Percentiles rank a stretch among this genome's conserved stretches.
Evolutionary conservation across 2,329 filamentous ascomycete species (phyloP).

Genomic region (Trichoderma arundinaceum): DNA sequence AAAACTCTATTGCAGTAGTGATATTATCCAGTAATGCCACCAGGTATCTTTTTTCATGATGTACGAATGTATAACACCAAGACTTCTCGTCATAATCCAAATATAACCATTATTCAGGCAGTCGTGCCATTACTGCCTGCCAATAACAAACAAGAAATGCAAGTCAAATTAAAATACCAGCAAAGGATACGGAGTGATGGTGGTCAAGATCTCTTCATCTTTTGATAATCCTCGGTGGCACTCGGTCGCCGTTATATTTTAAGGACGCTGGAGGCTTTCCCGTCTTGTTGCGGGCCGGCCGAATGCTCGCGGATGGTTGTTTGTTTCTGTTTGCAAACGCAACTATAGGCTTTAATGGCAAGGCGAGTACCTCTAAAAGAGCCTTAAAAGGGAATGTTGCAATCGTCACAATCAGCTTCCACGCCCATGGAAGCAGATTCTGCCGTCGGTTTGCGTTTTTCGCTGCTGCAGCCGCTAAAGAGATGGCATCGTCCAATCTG

Average conservation of each 20-base stretch:
- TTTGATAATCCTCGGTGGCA: constrained; percentile 33
- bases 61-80: not conserved
- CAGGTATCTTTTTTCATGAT: not conserved
- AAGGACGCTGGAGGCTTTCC: constrained; percentile 28
- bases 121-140: not conserved
- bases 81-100: not conserved
- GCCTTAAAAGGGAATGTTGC: constrained; percentile 52
- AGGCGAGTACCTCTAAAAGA: constrained; percentile 47
- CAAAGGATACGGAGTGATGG: not conserved
- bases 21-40: not conserved
- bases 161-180: not conserved
- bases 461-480: constrained; percentile 78
- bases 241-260: constrained; percentile 32
- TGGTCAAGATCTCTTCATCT: constrained; percentile 11
- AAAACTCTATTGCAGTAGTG: constrained; percentile 15
- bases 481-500: constrained; percentile 75
- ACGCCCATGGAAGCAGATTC: constrained; percentile 47
- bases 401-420: constrained; percentile 45
- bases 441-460: constrained; percentile 52
- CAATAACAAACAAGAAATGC: not conserved
- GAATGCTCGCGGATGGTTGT: constrained; percentile 10
- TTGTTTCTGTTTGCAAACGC: constrained; percentile 30
- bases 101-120: not conserved
- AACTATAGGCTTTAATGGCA: constrained; percentile 47
- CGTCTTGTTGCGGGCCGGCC: constrained; percentile 14